Evolutionary conservation across 805 yeast genomes (phyloP).

Genomic region (Saturnispora saitoi): DNA sequence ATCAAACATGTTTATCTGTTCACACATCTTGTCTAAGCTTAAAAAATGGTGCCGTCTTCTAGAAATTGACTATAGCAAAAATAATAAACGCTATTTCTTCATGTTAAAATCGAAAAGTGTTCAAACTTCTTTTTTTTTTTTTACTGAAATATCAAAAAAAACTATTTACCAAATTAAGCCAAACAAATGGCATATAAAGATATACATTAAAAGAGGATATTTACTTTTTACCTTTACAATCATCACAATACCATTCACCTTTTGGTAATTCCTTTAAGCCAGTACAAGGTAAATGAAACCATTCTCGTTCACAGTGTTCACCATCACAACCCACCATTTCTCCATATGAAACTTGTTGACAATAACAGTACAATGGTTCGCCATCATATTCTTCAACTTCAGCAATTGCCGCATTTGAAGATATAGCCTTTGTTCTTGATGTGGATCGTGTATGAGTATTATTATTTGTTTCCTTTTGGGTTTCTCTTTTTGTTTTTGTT

Average conservation of each 20-base stretch:
- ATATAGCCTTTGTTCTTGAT: slow-evolving; percentile 9
- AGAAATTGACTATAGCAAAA: too few relatives aligned
- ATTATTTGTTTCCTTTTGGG: background rate
- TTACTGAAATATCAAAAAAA: background rate
- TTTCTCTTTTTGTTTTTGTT: slow-evolving; percentile 4
- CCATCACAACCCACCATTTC: slow-evolving; percentile 99
- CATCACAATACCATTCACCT: slow-evolving; percentile 77
- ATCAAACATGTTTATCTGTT: background rate
- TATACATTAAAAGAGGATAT: background rate
- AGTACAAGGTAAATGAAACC: slow-evolving; percentile 94
- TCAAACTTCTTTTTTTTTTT: background rate
- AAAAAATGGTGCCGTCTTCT: background rate
- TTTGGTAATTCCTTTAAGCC: slow-evolving; percentile 81
- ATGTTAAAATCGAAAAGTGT: too few relatives aligned
- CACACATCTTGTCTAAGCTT: background rate
- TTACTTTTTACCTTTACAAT: slow-evolving; percentile 34
- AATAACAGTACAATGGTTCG: slow-evolving; percentile 90
- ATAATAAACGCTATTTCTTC: too few relatives aligned
- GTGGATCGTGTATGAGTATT: slow-evolving; percentile 1
- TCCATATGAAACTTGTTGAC: slow-evolving; percentile 94
- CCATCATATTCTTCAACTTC: slow-evolving; percentile 15
- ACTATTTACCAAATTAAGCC: background rate
- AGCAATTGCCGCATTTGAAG: slow-evolving; percentile 3
- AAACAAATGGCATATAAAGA: background rate
- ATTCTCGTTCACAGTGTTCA: slow-evolving; percentile 80